Conservation (phyloP, 2,329 filamentous ascomycete species). For the Annulohypoxylon truncatum region DNA sequence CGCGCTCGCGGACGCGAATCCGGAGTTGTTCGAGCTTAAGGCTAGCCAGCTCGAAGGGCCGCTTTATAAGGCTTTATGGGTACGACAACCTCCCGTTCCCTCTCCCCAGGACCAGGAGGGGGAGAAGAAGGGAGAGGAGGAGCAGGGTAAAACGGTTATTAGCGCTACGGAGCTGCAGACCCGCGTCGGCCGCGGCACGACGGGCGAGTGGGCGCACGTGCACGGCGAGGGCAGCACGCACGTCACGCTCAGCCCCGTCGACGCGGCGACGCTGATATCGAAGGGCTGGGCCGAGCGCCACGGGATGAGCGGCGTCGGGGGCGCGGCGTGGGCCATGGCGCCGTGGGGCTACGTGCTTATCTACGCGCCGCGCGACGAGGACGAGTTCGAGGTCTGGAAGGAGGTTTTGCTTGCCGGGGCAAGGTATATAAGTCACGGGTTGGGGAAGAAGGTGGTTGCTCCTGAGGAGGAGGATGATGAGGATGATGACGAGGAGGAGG, state of each 20-base stretch:
- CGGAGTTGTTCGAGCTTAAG: slow-evolving; percentile 43
- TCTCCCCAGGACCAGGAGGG: neutral
- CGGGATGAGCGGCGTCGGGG: slow-evolving; percentile 48
- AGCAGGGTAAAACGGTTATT: neutral
- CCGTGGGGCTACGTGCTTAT: slow-evolving; percentile 55
- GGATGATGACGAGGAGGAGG: neutral
- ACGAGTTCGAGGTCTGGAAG: slow-evolving; percentile 51
- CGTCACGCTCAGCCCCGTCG: slow-evolving; percentile 52
- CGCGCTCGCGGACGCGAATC: slow-evolving; percentile 44
- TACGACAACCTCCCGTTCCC: slow-evolving; percentile 2
- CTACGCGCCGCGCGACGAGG: slow-evolving; percentile 55
- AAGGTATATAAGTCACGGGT: slow-evolving; percentile 37
- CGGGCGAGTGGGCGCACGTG: slow-evolving; percentile 54
- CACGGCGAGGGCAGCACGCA: slow-evolving; percentile 56
- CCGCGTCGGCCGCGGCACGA: slow-evolving; percentile 19
- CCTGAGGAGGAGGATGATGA: slow-evolving; percentile 9
- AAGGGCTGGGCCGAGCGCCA: slow-evolving; percentile 57
- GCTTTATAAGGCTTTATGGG: slow-evolving; percentile 48
- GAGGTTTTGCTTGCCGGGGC: slow-evolving; percentile 40
- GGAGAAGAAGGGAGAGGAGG: neutral
- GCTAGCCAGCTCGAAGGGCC: slow-evolving; percentile 51
- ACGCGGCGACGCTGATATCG: slow-evolving; percentile 52
- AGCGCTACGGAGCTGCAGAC: slow-evolving; percentile 7
- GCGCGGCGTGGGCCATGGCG: slow-evolving; percentile 29
- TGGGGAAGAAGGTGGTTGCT: slow-evolving; percentile 38